Evolutionary conservation across 345 rosid genomes (phyloP), one percentile per base, ranked within the genome.

Genomic region (Atalantia buxifolia): DNA sequence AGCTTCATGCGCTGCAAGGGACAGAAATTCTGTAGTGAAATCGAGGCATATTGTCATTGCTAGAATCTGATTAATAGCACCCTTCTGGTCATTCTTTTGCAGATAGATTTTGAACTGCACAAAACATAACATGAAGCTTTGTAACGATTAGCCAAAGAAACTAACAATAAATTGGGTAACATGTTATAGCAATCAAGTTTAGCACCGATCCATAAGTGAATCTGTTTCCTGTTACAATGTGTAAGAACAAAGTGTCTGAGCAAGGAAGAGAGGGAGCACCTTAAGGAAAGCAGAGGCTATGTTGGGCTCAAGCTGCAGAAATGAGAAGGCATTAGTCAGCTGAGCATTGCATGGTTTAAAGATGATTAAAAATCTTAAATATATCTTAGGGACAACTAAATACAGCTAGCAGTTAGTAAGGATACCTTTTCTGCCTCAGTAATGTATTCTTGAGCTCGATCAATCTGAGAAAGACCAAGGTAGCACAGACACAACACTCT

Each of bases 1-100:
- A 82, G 99, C 98, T 89, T 96, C 99, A 85, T 96, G 99, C 2
- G 98, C 97, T 80, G 99, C 77, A 36, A 96, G 97, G 79, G 88
- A 87, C 60, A 96, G 87, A 83, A 87, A 94, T 72, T 94, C 95
- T 56, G 98, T 91, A 80, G 92, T 84, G 83, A 92, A 96, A 80
- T 92, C 98, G 53, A 89, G 90, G 87, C 94, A 91, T 63, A 84
- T 73, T 45, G 83, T 84, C 95, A 96, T 91, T 61, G 87, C 89
- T 69, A 88, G 91, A 65, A 96, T 89, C 89, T 96, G 99, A 80
- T 77, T 79, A n/a, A 88, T 82, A 61, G 97, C 97, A 78, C 82
- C 86, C 66, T 59, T 72, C 18, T 84, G 82, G 76, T 91, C 93
- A 55, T 83, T 88, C 84, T 85, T 85, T 78, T 88, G 97, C 78